Base-by-base conservation (phyloP, 768 basidiomycete species). In the Kwoniella bestiolae region DNA sequence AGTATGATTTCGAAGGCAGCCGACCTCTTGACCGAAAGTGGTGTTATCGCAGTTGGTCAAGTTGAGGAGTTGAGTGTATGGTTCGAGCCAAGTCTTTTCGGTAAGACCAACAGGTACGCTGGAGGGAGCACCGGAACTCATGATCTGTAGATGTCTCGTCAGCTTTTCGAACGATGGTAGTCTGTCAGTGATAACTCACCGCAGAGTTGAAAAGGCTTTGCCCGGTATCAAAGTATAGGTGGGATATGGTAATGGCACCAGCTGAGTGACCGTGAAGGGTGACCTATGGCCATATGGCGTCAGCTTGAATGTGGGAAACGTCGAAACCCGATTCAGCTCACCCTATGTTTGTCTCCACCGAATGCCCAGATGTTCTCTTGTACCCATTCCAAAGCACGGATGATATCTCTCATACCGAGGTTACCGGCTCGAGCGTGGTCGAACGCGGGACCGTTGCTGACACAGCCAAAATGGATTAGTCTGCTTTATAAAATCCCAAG, bases 351-450 rank as follows among this genome's bases (percentile, higher is more conserved):
- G 77, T 89, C 86, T 0, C 89, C 89, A 14, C 88, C 88, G 72
- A 90, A 90, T 2, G 83, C 83, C 1, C 82, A 84, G 12, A 90
- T 86, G 68, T 90, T 88, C n/a, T 87, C 82, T 66, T 88, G 85
- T 0, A 90, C 79, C 76, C 89, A 90, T 14, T 80, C 68, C 0
- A 91, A 78, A 0, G 88, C 87, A 31, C 83, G 79, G 1, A 84
- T 80, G 75, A 89, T 87, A 73, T 91, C 89, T 38, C 81, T 81
- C 12, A 89, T 79, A 18, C 88, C 88, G 2, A 84, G 84, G 65
- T 89, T 89, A 29, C 68, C 74, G 5, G 73, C 70, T 12, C 66
- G 67, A 38, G 71, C 71, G 21, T 65, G 65, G 21, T 72, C 72
- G n/a, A 71, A 64, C 41, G 73, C 72, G 7, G 56, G 59, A 11